A percentile compares a stretch with the other conserved stretches of the same genome.
Conservation (phyloP, 805 yeast species). For the Teunomyces lycoperdinae region DNA sequence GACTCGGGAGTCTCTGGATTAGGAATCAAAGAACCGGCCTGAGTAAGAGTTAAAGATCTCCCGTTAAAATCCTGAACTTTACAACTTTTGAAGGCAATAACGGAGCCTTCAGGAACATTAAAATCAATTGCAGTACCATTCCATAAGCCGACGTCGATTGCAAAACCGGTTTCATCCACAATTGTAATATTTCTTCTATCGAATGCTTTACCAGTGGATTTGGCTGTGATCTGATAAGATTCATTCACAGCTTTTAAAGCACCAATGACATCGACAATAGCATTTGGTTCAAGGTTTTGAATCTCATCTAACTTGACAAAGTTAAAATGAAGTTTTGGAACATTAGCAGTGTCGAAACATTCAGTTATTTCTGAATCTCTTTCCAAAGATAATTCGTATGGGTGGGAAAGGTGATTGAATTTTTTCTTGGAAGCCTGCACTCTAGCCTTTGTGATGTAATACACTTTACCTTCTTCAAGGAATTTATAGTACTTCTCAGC, state of each 20-base stretch:
- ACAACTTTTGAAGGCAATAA: constrained; percentile 90
- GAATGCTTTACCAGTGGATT: constrained; percentile 83
- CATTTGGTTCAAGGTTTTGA: constrained; percentile 64
- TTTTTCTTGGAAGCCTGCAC: constrained; percentile 82
- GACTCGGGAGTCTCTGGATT: constrained; percentile 92
- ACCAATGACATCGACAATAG: constrained; percentile 84
- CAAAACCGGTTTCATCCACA: constrained; percentile 80
- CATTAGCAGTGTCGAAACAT: constrained; percentile 55
- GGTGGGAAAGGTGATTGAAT: constrained; percentile 79
- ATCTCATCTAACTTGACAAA: constrained; percentile 69
- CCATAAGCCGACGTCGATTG: constrained; percentile 85
- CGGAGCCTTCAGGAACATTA: constrained; percentile 67
- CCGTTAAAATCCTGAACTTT: constrained; percentile 88
- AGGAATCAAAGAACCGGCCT: constrained; percentile 67
- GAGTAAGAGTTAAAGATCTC: constrained; percentile 75
- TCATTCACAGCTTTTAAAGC: constrained; percentile 76
- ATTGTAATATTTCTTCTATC: constrained; percentile 86
- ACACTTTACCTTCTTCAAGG: constrained; percentile 86
- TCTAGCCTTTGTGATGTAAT: constrained; percentile 77
- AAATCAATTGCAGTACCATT: constrained; percentile 83
- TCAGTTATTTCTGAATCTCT: constrained; percentile 74
- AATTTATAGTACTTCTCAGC: constrained; percentile 76
- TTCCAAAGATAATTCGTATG: constrained; percentile 82
- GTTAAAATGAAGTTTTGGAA: constrained; percentile 77
- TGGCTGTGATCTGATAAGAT: constrained; percentile 75